A percentile compares a stretch with the other conserved stretches of the same genome.
These are phyloP conservation scores for Trichosporon faecale DNA, from an alignment of 1,284 basidiomycete species.

Conservation along the genomic window DNA sequence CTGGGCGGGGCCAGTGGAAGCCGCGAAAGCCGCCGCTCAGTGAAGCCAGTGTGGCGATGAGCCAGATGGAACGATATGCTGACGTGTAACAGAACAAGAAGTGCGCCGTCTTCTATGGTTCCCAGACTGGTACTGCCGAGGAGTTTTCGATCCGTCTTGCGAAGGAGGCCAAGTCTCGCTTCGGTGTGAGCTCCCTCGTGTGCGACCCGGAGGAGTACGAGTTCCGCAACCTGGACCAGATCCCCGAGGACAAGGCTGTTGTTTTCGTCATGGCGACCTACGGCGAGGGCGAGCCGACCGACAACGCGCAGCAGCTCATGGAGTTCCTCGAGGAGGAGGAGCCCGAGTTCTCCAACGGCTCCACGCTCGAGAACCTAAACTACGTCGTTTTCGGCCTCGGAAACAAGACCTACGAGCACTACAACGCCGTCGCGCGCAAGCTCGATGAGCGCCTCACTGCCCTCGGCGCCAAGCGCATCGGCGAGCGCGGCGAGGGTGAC, in stretches of 20 bases:
- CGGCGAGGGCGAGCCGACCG: constrained; percentile 97
- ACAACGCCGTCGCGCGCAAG: constrained; percentile 81
- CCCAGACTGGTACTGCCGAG: constrained; percentile 93
- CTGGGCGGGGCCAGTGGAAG: not conserved
- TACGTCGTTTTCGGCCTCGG: constrained; percentile 94
- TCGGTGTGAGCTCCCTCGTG: constrained; percentile 85
- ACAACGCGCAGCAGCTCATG: constrained; percentile 94
- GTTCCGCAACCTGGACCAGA: constrained; percentile 87
- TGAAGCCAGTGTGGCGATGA: not conserved
- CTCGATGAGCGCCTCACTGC: constrained; percentile 71
- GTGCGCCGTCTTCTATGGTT: constrained; percentile 91
- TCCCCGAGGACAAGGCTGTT: constrained; percentile 79
- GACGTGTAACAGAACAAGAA: constrained; percentile 72
- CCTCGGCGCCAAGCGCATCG: constrained; percentile 83
- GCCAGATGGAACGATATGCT: not conserved
- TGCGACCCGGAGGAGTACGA: constrained; percentile 97
- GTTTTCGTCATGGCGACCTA: constrained; percentile 95
- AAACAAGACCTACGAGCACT: constrained; percentile 94
- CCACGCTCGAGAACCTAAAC: constrained; percentile 78
- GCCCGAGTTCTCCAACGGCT: constrained; percentile 73
- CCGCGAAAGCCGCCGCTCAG: not conserved
- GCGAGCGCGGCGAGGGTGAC: constrained; percentile 91
- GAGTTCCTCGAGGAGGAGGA: constrained; percentile 83
- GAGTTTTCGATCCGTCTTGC: constrained; percentile 91
- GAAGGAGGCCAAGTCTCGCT: constrained; percentile 91